phyloP scores from a whole-genome alignment of 2,329 filamentous ascomycete genomes.

The Fusarium sp. region DNA sequence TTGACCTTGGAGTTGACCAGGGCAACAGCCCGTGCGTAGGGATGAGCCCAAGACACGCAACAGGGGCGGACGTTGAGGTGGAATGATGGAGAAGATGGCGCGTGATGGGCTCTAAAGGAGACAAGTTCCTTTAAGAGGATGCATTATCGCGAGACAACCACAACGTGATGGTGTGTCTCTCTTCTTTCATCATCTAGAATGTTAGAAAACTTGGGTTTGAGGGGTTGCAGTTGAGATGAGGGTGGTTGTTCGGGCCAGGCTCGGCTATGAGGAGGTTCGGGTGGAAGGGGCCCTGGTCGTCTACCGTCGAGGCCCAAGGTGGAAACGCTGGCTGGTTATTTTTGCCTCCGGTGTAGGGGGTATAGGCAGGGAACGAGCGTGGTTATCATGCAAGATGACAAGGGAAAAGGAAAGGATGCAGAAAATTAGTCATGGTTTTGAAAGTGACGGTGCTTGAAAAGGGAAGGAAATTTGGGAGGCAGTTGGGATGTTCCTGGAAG shows the following conservation, averaged over 20 bases:
- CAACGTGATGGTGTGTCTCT: neutral
- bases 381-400: neutral
- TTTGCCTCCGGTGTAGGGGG: neutral
- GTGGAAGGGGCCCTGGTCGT: slow-evolving; percentile 35
- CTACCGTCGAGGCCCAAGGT: neutral
- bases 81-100: neutral
- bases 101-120: neutral
- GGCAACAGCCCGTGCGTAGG: neutral
- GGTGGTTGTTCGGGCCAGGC: slow-evolving; percentile 42
- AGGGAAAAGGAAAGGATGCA: neutral
- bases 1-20: slow-evolving; percentile 4
- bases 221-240: slow-evolving; percentile 30
- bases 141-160: neutral
- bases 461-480: no score
- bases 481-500: no score
- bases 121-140: slow-evolving; percentile 1
- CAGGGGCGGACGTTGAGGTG: neutral
- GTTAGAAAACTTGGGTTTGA: slow-evolving; percentile 6
- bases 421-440: neutral
- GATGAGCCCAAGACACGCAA: neutral
- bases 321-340: neutral
- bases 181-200: neutral
- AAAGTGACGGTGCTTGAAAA: no score
- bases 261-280: slow-evolving; percentile 47
- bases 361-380: neutral